Conservation (phyloP, 352 stramenopile species). For the Phytophthora podocarpi region DNA sequence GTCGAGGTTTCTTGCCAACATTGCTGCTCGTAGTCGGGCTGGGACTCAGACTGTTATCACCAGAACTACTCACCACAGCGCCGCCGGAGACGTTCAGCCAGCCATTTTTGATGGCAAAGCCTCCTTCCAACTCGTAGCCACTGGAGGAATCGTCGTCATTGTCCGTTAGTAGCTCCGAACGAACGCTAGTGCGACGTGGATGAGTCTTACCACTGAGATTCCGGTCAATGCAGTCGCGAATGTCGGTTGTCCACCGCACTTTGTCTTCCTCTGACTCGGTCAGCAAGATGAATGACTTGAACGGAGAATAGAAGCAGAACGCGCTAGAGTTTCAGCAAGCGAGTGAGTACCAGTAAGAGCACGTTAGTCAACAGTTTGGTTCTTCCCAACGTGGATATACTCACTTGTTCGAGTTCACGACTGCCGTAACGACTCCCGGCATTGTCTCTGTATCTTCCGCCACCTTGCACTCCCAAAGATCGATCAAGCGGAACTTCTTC, state of each 20-base stretch:
- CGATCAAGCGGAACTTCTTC: conserved; percentile 85
- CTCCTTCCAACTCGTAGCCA: conserved; percentile 68
- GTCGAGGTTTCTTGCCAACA: conserved; percentile 42
- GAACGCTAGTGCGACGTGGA: conserved; percentile 60
- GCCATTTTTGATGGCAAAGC: conserved; percentile 86
- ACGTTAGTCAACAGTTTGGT: conserved; percentile 3
- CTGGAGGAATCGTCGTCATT: conserved; percentile 72
- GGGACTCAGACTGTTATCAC: conserved; percentile 4
- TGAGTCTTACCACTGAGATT: conserved; percentile 56
- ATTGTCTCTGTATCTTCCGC: conserved; percentile 72
- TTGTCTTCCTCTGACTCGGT: conserved; percentile 72
- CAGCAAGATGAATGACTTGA: conserved; percentile 89
- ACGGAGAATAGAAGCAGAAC: conserved; percentile 85
- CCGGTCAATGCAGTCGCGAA: conserved; percentile 67
- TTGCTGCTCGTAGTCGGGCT: conserved; percentile 19
- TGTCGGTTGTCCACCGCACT: conserved; percentile 56
- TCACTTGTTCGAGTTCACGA: conserved; percentile 72
- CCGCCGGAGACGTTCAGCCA: conserved; percentile 77
- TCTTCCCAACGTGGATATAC: conserved; percentile 14
- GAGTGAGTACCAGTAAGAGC: conserved; percentile 7
- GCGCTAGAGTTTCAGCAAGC: conserved; percentile 42
- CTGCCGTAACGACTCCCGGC: conserved; percentile 69
- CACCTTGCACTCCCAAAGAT: conserved; percentile 80
- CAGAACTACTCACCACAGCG: conserved; percentile 20
- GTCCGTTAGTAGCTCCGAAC: conserved; percentile 62